Percentiles rank a stretch among this genome's conserved stretches.
These are phyloP conservation scores for Cucumis melo DNA, from an alignment of 306 rosid species.

Conservation along the genomic window DNA sequence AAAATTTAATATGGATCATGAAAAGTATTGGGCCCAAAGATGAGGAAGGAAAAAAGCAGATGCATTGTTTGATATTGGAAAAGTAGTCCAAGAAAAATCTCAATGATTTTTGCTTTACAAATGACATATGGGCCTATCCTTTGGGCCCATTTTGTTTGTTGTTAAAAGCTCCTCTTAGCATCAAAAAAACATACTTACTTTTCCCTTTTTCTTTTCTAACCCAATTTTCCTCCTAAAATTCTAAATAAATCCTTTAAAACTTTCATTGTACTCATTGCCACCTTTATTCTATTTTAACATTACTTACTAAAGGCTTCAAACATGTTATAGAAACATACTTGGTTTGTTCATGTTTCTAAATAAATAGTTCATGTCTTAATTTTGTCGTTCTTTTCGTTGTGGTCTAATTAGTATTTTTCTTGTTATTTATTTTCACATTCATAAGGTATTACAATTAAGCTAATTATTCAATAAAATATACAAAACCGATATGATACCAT, in stretches of 20 bases:
- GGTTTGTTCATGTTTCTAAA: too few relatives aligned
- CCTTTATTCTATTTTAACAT: background rate
- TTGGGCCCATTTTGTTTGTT: constrained; percentile 5
- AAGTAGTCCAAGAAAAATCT: background rate
- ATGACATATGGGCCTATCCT: constrained; percentile 8
- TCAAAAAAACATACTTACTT: background rate
- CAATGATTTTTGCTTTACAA: background rate
- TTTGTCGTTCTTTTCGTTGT: too few relatives aligned
- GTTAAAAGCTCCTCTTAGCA: background rate
- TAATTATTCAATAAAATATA: too few relatives aligned
- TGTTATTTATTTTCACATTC: too few relatives aligned
- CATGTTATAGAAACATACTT: background rate
- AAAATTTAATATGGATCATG: background rate
- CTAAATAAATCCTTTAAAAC: background rate
- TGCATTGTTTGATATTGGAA: background rate
- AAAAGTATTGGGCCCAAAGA: constrained; percentile 1
- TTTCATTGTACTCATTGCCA: background rate
- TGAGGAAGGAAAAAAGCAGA: background rate
- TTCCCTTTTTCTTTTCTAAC: background rate
- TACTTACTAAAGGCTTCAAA: background rate
- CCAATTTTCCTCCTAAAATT: background rate
- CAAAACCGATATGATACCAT: too few relatives aligned
- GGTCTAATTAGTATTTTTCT: too few relatives aligned
- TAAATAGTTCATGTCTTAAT: too few relatives aligned
- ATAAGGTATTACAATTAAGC: too few relatives aligned